A percentile compares a stretch with the other conserved stretches of the same genome.
Evolutionary conservation across 129 eudicot genomes (phyloP).

Genomic region (Tagetes patula): DNA sequence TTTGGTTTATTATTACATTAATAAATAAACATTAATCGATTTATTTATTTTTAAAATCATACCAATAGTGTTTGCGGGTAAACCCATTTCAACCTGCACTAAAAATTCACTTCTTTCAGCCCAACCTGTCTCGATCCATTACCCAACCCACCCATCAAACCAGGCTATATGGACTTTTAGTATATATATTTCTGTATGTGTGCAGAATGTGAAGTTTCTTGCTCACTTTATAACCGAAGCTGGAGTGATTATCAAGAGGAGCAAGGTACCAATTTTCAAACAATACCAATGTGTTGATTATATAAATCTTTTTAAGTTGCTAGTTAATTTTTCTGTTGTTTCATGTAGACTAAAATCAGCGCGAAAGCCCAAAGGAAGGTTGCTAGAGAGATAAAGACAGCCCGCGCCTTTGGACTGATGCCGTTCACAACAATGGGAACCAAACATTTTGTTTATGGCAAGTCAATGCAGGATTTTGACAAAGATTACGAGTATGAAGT

Average conservation of each 20-base stretch:
- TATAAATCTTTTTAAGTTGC: background rate
- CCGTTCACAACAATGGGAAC: conserved; percentile 95
- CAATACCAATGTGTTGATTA: background rate
- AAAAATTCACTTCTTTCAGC: background rate
- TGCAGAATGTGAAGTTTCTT: conserved; percentile 83
- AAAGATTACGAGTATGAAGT: conserved; percentile 54
- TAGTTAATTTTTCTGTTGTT: conserved; percentile 2
- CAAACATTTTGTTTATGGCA: conserved; percentile 57
- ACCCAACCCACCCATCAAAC: background rate
- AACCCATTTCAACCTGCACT: background rate
- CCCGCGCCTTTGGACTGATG: conserved; percentile 85
- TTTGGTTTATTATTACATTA: background rate
- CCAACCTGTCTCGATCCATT: background rate
- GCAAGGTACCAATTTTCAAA: conserved; percentile 50
- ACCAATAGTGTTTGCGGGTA: background rate
- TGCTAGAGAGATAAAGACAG: conserved; percentile 69
- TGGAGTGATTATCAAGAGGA: conserved; percentile 82
- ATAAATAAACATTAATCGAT: background rate
- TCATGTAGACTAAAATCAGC: conserved; percentile 68
- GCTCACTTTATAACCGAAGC: conserved; percentile 91
- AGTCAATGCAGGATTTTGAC: conserved; percentile 66
- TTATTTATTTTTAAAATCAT: background rate
- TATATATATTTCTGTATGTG: background rate
- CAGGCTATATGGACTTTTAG: background rate
- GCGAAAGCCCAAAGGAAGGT: conserved; percentile 92